Base-by-base conservation (phyloP, 352 stramenopile genomes). In the Pythium coloratum region DNA sequence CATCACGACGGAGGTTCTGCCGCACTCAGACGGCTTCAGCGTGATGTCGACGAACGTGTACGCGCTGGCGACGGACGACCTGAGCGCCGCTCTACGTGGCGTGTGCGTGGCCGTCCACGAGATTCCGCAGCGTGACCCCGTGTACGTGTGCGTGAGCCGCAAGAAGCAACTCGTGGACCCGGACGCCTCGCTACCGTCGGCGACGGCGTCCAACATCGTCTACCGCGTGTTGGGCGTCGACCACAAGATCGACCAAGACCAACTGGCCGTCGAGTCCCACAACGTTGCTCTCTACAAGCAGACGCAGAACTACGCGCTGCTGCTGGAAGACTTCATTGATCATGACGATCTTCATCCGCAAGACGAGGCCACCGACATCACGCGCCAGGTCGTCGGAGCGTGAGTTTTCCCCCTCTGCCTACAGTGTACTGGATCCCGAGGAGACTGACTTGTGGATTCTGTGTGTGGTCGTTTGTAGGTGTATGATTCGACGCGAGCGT, bases 281-380 rank as follows among this genome's bases (percentile, higher is more conserved):
- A 65, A 70, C 44, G 51, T 53, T 2, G 33, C 67, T 28, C 72
- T 65, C 38, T 78, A 70, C 28, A 66, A 72, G 6, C 69, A 76
- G 53, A 55, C 64, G 13, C 60, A 69, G 8, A 68, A 71, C 8
- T 75, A 67, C 32, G 72, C 66, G n/a, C 58, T 82, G 18, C 20
- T 82, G 18, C 34, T 77, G 4, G 80, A 70, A 70, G 75, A 82
- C 38, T 82, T 63, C 30, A 62, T 80, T 6, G 75, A 82, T 54
- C 55, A 46, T 1, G 72, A 82, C 42, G 72, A 79, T 18, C 55
- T 78, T 40, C 66, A 78, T 20, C 72, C 75, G 18, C 36, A 75
- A 13, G 62, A 59, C 33, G 33, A 58, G n/a, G 42, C 42, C 30
- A 77, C 72, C 1, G 62, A 70, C 32, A 71, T 82, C 42, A 76